Evolutionary conservation across 2,329 filamentous ascomycete genomes (phyloP).

Genomic region (Trichophyton schoenleinii): DNA sequence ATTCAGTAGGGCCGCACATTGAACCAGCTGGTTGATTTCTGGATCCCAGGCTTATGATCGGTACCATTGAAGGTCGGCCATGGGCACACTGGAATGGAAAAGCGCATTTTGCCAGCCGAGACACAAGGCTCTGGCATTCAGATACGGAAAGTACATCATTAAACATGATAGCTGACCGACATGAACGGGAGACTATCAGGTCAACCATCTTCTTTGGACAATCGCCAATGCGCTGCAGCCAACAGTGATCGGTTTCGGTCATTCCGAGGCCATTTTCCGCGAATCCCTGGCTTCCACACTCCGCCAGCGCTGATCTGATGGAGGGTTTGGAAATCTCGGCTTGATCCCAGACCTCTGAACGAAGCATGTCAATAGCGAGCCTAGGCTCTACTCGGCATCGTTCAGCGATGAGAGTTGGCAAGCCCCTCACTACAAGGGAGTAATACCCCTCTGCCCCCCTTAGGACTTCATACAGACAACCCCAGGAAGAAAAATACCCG

Average conservation of each 20-base stretch:
- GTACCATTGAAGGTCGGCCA: constrained; percentile 38
- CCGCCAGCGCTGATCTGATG: not conserved
- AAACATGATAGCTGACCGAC: constrained; percentile 40
- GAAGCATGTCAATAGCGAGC: constrained; percentile 60
- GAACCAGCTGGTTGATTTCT: not conserved
- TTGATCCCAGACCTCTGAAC: constrained; percentile 59
- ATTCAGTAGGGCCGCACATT: not conserved
- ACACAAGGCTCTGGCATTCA: constrained; percentile 30
- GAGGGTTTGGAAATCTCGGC: constrained; percentile 33
- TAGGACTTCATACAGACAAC: constrained; percentile 50
- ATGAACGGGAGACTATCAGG: constrained; percentile 38
- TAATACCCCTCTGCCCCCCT: constrained; percentile 7
- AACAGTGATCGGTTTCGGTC: constrained; percentile 22
- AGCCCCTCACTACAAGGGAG: constrained; percentile 38
- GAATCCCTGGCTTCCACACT: not conserved
- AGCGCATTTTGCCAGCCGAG: constrained; percentile 28
- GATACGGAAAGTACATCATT: constrained; percentile 31
- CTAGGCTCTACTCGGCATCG: constrained; percentile 61
- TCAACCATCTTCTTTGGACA: constrained; percentile 69
- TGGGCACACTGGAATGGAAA: constrained; percentile 42
- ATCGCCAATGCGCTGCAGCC: constrained; percentile 51
- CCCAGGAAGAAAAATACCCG: constrained; percentile 58
- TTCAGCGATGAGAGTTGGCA: constrained; percentile 64
- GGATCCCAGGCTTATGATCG: constrained; percentile 25
- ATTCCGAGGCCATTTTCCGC: not conserved